Base-by-base conservation (phyloP, 805 yeast genomes). In the Wickerhamiella sergipiensis region DNA sequence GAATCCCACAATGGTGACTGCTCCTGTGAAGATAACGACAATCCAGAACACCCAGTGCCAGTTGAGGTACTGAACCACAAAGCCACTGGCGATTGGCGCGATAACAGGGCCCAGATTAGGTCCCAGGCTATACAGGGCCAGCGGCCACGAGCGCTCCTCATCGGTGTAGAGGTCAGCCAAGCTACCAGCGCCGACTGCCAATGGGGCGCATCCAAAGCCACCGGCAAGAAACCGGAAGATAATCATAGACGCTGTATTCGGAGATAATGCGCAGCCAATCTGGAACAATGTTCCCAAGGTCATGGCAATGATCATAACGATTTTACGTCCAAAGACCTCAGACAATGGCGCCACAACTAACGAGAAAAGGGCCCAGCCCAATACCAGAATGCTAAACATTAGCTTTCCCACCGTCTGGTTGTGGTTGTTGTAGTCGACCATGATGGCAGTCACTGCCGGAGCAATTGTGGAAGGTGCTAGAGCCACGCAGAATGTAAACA, bases 41-140 rank as follows among this genome's bases (percentile, higher is more conserved):
- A 76, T 70, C 72, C 78, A 77, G 58, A 81, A 77, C 46, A 73
- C 73, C 86, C 86, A 81, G 56, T 79, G 67, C 86, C 86, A 81
- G 43, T 67, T 59, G 24, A 67, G 61, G 45, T 72, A 62, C 40
- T 77, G 70, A 7, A 76, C 79, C 21, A 79, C 67, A 58, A 72
- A 81, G 1, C 85, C 82, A 3, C 81, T 67, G 18, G 73, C 64
- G 6, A 70, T 57, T 0, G 73, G 73, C 2, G 72, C 71, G 10
- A 76, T 61, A 2, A 79, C 69, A 0, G 85, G 83, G 1, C 83
- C 80, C 33, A 79, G 55, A 10, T 76, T 71, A 3, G 86, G 86
- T 0, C 83, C 85, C 48, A 81, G 61, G 3, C 76, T 68, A 61
- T 74, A 80, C 8, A 76, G 64, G 1, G 82, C 77, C 69, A 80